These are phyloP conservation scores for Sporothrix humicola DNA, from an alignment of 2,329 filamentous ascomycete species.

Conservation along the genomic window DNA sequence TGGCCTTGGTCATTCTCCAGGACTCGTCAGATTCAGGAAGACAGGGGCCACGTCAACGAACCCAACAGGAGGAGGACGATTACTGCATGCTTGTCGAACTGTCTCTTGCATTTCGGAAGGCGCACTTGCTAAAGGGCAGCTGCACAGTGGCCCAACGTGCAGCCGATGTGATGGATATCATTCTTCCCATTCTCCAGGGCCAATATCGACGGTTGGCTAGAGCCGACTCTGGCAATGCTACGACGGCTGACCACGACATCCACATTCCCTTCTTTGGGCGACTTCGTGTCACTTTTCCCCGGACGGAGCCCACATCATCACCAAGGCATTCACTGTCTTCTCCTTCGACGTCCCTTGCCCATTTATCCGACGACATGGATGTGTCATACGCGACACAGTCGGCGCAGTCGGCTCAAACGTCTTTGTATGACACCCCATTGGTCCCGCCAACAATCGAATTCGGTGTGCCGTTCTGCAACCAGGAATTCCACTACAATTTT, in stretches of 20 bases:
- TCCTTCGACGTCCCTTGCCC: background rate
- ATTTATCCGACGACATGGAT: background rate
- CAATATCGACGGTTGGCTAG: background rate
- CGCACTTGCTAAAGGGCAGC: slow-evolving; percentile 13
- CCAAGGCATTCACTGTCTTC: background rate
- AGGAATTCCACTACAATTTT: slow-evolving; percentile 8
- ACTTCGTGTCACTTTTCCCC: background rate
- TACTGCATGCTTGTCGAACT: background rate
- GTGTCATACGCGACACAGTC: background rate
- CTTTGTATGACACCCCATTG: background rate
- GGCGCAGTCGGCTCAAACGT: background rate
- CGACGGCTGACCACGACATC: slow-evolving; percentile 20
- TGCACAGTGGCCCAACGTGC: slow-evolving; percentile 26
- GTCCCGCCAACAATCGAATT: slow-evolving; percentile 16
- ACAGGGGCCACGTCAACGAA: background rate
- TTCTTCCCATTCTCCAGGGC: slow-evolving; percentile 24
- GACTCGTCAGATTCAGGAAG: background rate
- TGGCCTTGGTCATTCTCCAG: slow-evolving; percentile 21
- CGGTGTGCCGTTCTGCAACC: slow-evolving; percentile 1
- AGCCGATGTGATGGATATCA: slow-evolving; percentile 23
- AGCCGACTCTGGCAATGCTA: no score
- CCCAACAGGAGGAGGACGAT: background rate
- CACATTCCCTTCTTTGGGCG: slow-evolving; percentile 27
- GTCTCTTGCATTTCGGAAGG: background rate
- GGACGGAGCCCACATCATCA: background rate